These are phyloP conservation scores for Wickerhamomyces queroliae DNA, from an alignment of 805 yeast genomes.

Conservation along the genomic window DNA sequence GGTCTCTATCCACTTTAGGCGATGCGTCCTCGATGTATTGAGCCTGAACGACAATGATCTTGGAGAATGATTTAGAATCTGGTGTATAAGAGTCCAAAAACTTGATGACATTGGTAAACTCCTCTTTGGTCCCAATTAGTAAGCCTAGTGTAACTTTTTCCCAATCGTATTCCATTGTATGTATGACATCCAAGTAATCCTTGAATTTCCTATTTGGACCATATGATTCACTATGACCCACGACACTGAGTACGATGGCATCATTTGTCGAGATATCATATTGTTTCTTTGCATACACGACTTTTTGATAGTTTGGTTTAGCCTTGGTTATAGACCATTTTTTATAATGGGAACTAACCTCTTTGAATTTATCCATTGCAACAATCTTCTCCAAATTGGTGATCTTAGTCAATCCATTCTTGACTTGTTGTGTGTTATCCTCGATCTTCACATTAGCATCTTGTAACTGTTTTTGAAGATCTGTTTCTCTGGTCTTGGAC, in stretches of 20 bases:
- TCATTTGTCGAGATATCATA: slow-evolving; percentile 6
- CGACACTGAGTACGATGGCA: slow-evolving; percentile 8
- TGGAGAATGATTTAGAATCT: slow-evolving; percentile 7
- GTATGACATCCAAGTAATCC: slow-evolving; percentile 28
- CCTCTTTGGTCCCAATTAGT: slow-evolving; percentile 10
- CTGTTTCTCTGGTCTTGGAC: neutral
- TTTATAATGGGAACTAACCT: neutral
- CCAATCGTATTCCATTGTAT: slow-evolving; percentile 20
- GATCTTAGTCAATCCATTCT: too few species aligned
- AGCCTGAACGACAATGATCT: slow-evolving; percentile 14
- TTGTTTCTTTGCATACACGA: slow-evolving; percentile 3
- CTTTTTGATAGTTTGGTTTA: slow-evolving; percentile 9
- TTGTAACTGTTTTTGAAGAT: neutral
- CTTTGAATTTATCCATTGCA: neutral
- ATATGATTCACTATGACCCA: slow-evolving; percentile 28
- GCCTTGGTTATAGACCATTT: neutral
- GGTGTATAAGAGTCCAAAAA: slow-evolving; percentile 7
- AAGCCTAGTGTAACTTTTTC: slow-evolving; percentile 18
- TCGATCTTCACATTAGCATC: neutral
- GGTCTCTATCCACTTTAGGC: slow-evolving; percentile 8
- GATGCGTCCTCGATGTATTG: slow-evolving; percentile 15
- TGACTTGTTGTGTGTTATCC: neutral
- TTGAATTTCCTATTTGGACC: slow-evolving; percentile 28
- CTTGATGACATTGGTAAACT: slow-evolving; percentile 2
- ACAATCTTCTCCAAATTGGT: neutral